These are phyloP conservation scores for Cyclaneusma minus DNA, from an alignment of 2,329 filamentous ascomycete species.

Conservation along the genomic window DNA sequence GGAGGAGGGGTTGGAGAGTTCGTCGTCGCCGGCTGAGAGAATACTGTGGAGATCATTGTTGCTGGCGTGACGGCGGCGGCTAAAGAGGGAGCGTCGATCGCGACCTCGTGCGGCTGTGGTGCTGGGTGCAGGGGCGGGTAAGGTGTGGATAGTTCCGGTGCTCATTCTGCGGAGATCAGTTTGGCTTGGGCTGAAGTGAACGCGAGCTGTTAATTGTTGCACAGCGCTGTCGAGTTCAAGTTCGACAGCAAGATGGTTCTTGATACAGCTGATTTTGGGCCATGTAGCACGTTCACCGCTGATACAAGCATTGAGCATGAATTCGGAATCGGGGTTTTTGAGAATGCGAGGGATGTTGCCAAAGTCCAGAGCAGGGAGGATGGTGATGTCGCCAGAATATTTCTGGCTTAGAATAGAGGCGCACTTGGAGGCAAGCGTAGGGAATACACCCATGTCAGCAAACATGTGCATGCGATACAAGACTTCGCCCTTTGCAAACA, in stretches of 20 bases:
- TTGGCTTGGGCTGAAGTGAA: constrained; percentile 37
- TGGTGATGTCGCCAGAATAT: constrained; percentile 91
- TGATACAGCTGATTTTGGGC: constrained; percentile 74
- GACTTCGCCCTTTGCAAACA: constrained; percentile 63
- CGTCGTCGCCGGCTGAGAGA: too few relatives aligned
- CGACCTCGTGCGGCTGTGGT: too few relatives aligned
- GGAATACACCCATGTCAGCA: constrained; percentile 65
- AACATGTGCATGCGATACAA: constrained; percentile 69
- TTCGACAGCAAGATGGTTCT: constrained; percentile 80
- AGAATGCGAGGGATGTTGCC: constrained; percentile 63
- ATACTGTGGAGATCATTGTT: too few relatives aligned
- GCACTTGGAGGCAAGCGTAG: constrained; percentile 63
- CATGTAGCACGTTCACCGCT: constrained; percentile 78
- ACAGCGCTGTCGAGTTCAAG: constrained; percentile 67
- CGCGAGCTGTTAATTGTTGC: constrained; percentile 47
- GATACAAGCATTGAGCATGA: constrained; percentile 67
- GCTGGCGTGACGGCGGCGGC: too few relatives aligned
- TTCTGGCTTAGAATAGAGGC: constrained; percentile 74
- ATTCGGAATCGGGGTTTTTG: constrained; percentile 71
- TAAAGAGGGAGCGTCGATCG: too few relatives aligned
- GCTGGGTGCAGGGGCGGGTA: neutral
- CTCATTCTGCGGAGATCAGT: constrained; percentile 13
- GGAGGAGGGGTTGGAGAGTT: too few relatives aligned
- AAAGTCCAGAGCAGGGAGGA: constrained; percentile 64
- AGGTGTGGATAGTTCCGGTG: too few relatives aligned